Evolutionary conservation across 1,284 basidiomycete genomes (phyloP), one percentile per base, ranked within the genome.

Genomic region (Ganoderma meredithae): DNA sequence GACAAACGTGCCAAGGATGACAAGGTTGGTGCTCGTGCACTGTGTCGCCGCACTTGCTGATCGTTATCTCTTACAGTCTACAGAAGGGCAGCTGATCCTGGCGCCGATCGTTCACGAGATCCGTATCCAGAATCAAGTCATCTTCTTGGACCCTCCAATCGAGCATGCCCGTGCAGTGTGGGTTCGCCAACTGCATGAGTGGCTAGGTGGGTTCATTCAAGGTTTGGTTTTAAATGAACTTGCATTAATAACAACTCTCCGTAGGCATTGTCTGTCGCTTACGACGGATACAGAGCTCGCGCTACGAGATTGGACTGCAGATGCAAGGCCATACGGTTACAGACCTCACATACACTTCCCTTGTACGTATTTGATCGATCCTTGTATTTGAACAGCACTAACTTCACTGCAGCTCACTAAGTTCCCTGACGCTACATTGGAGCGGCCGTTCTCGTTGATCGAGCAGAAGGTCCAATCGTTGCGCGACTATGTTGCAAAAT

Each of bases 101-200:
- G 91, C 95, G 75, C 91, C 95, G 0, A 91, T 97, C 65, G 85
- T 96, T 2, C 96, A 99, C 79, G 96, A 99, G 79, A 94, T 99
- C 69, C 88, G 97, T 77, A 98, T 99, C 85, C 95, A 97, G 78
- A 98, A 99, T 78, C 97, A 99, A 79, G 95, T 98, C 75, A 98
- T 99, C 80, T 98, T 98, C 84, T 86, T 99, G 62, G 97, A 99
- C 79, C 98, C 98, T 10, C 97, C 97, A 64, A 95, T 99, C 81
- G 97, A 99, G 80, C 89, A 95, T 73, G 96, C 97, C 0, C 90
- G 97, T 44, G 90, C 94, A 63, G 92, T 89, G 19, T 99, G 97
- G 97, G 90, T 98, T 72, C 88, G 87, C 63, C 94, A 97, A 77
- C 83, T 99, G 69, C 97, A 99, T 78, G 91, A 93, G 70, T 95